Evolutionary conservation across 2,329 filamentous ascomycete species (phyloP).

Genomic region (Pseudopyricularia cyperi): DNA sequence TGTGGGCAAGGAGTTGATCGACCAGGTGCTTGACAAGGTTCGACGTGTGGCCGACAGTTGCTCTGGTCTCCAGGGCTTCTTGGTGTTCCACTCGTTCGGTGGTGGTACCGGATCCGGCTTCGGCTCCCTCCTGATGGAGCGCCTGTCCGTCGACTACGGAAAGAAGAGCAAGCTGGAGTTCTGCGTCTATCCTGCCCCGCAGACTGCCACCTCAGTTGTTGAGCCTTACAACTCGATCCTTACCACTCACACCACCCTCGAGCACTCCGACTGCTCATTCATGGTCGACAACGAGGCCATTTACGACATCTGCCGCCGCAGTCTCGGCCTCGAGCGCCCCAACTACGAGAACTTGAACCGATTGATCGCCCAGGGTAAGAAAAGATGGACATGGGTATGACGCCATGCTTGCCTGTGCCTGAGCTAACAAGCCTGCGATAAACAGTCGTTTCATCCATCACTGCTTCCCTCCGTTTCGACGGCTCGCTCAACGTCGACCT

Average conservation of each 20-base stretch:
- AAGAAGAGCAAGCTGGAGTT: slow-evolving; percentile 72
- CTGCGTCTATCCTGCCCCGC: slow-evolving; percentile 57
- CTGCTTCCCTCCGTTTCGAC: slow-evolving; percentile 58
- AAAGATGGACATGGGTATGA: neutral
- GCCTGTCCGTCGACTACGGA: slow-evolving; percentile 59
- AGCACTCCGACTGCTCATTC: slow-evolving; percentile 71
- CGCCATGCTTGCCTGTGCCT: neutral
- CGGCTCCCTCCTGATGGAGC: slow-evolving; percentile 58
- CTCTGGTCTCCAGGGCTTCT: slow-evolving; percentile 53
- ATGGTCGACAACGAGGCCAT: slow-evolving; percentile 64
- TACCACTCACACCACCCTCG: slow-evolving; percentile 62
- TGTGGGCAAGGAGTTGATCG: slow-evolving; percentile 64
- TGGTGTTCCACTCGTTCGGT: slow-evolving; percentile 65
- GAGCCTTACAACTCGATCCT: slow-evolving; percentile 65
- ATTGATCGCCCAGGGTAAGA: slow-evolving; percentile 46
- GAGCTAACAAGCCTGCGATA: neutral
- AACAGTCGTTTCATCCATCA: slow-evolving; percentile 57
- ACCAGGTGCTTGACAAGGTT: slow-evolving; percentile 56
- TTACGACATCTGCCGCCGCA: slow-evolving; percentile 63
- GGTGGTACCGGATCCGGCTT: slow-evolving; percentile 63
- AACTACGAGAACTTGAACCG: slow-evolving; percentile 62
- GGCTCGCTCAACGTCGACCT: slow-evolving; percentile 62
- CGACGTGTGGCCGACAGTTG: slow-evolving; percentile 53
- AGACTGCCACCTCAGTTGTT: slow-evolving; percentile 57
- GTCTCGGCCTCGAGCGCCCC: slow-evolving; percentile 55